These are phyloP conservation scores for Ascocoryne sarcoides DNA, from an alignment of 2,329 filamentous ascomycete genomes.

Conservation along the genomic window DNA sequence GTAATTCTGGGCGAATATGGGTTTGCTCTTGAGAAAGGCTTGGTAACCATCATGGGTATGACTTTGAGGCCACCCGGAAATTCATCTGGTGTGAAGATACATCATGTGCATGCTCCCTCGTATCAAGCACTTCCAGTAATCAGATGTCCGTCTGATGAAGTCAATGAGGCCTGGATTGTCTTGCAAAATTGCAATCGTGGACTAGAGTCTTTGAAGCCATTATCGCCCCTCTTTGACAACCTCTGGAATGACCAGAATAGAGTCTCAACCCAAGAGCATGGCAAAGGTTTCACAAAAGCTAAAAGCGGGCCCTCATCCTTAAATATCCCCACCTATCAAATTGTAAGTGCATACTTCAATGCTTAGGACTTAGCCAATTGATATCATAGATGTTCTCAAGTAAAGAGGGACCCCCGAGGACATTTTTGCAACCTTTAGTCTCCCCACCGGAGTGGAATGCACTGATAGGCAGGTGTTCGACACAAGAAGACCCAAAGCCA, in stretches of 20 bases:
- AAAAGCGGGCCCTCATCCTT: no score
- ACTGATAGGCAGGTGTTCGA: conserved; percentile 20
- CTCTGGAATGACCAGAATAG: conserved; percentile 58
- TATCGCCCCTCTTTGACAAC: conserved; percentile 58
- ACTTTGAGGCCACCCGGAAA: conserved; percentile 43
- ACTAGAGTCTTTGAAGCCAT: conserved; percentile 44
- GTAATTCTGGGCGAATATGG: conserved; percentile 61
- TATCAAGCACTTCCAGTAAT: conserved; percentile 65
- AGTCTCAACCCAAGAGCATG: no score
- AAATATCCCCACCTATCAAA: conserved; percentile 43
- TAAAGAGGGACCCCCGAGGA: conserved; percentile 41
- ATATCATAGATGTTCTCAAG: conserved; percentile 46
- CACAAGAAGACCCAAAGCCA: conserved; percentile 29
- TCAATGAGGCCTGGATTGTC: conserved; percentile 45
- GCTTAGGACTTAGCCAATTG: conserved; percentile 19
- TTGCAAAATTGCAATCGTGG: conserved; percentile 40
- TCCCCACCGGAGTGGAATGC: conserved; percentile 54
- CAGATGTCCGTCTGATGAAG: conserved; percentile 36
- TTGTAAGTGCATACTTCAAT: conserved; percentile 31
- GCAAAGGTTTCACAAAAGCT: no score
- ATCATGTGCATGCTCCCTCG: conserved; percentile 56
- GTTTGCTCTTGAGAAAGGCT: conserved; percentile 51
- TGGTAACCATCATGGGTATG: conserved; percentile 57
- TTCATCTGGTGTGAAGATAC: conserved; percentile 24
- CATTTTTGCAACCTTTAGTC: conserved; percentile 43